Evolutionary conservation across 2,329 filamentous ascomycete species (phyloP).

Genomic region (Biscogniauxia sp.): DNA sequence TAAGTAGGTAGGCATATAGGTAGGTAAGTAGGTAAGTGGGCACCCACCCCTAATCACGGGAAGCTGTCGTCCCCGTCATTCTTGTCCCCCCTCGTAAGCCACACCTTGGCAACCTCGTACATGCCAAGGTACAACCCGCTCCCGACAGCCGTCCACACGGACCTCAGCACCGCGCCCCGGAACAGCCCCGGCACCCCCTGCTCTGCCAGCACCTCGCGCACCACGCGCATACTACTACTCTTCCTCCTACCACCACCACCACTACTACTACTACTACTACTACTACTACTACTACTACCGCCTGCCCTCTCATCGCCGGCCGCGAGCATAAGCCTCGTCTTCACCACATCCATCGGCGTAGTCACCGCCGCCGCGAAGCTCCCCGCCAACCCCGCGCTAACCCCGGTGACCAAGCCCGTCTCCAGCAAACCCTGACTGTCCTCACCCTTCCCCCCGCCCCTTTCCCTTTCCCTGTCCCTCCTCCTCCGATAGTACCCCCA

Average conservation of each 20-base stretch:
- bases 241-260: conserved; percentile 13
- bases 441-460: conserved; percentile 31
- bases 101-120: conserved; percentile 77
- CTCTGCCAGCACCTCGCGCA: conserved; percentile 61
- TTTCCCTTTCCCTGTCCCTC: not conserved
- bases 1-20: too few relatives aligned
- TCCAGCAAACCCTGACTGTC: conserved; percentile 51
- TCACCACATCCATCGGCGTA: conserved; percentile 85
- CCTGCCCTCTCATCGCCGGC: conserved; percentile 22
- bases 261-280: conserved; percentile 23
- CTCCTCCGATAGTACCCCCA: conserved; percentile 29
- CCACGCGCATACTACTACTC: conserved; percentile 53
- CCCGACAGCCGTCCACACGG: conserved; percentile 77
- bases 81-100: conserved; percentile 47
- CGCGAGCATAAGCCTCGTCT: conserved; percentile 56
- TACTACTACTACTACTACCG: not conserved
- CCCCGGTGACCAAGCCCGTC: conserved; percentile 67
- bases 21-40: too few relatives aligned
- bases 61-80: conserved; percentile 37
- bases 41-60: conserved; percentile 6
- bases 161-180: conserved; percentile 69
- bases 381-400: conserved; percentile 72
- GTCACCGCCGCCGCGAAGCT: conserved; percentile 76
- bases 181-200: conserved; percentile 74
- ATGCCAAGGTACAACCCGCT: conserved; percentile 82